Evolutionary conservation across 345 rosid species (phyloP), one percentile per base, ranked within the genome.

Genomic region (Hibiscus syriacus): DNA sequence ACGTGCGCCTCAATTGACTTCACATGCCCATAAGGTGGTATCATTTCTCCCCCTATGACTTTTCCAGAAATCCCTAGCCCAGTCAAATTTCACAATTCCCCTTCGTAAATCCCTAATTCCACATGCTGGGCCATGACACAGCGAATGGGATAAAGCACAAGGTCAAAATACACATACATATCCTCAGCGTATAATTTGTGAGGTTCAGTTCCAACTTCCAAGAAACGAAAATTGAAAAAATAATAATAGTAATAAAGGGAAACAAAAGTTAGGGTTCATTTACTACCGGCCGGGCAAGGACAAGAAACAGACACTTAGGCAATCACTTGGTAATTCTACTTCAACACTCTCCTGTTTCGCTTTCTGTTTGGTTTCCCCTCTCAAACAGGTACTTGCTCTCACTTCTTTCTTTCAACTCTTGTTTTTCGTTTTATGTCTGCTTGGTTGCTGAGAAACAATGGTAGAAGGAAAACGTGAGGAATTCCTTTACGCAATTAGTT

Each of bases 381-480:
- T 67, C 10, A 26, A 53, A 11, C 63, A 55, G 39, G 71, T 38
- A 68, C 25, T 26, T 20, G 10, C 54, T 49, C 27, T 30, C 5
- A 23, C 3, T 12, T 55, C 25, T 58, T 29, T 41, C 17, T n/a
- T 5, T 14, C 12, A n/a, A 2, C n/a, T 4, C 1, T 6, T 4
- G 26, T 14, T 13, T 43, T 26, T 0, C 36, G 13, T 10, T 68
- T 55, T 55, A 16, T 14, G 14, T 41, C 39, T 60, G 60, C 12
- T 61, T 70, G 67, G 73, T 70, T 70, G 60, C 52, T 48, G 59
- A 70, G 66, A 70, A 70, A 25, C 67, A 58, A n/a, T 32, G 46
- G 29, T 32, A 23, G 34, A 34, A 46, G 8, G 58, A 70, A 49
- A 34, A 50, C n/a, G 52, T 50, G 49, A 61, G 17, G 55, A 25